Evolutionary conservation across 2,329 filamentous ascomycete species (phyloP).

Genomic region (Neopestalotiopsis sp.): DNA sequence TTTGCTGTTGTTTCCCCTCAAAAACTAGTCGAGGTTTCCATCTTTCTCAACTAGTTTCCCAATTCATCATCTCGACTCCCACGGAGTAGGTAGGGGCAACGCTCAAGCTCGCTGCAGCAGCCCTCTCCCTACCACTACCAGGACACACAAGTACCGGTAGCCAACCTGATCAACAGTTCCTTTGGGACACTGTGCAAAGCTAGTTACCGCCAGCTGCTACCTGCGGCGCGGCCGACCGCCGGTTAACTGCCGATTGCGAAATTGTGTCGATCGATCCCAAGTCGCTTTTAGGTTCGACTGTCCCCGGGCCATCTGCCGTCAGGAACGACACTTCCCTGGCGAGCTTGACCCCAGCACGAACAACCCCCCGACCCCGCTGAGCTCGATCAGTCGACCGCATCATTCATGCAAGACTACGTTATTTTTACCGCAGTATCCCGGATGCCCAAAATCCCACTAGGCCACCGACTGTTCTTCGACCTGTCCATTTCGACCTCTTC

Average conservation of each 20-base stretch:
- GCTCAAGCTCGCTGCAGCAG: background rate
- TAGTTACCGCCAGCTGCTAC: background rate
- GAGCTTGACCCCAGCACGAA: background rate
- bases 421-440: background rate
- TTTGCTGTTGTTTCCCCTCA: background rate
- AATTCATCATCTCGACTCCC: background rate
- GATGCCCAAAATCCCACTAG: background rate
- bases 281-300: conserved; percentile 8
- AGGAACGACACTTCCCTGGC: conserved; percentile 5
- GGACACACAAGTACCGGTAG: background rate
- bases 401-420: conserved; percentile 11
- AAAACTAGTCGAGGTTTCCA: background rate
- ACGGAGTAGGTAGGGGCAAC: background rate
- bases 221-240: conserved; percentile 5
- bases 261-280: conserved; percentile 7
- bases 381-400: conserved; percentile 4
- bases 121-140: background rate
- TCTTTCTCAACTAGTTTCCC: background rate
- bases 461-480: background rate
- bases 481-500: background rate
- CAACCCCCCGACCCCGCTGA: conserved; percentile 7
- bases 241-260: background rate
- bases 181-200: background rate
- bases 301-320: conserved; percentile 12
- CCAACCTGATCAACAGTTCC: background rate